Percentiles rank a stretch among this genome's conserved stretches.
phyloP scores from a whole-genome alignment of 2,329 filamentous ascomycete species.

The Neofusicoccum parvum region DNA sequence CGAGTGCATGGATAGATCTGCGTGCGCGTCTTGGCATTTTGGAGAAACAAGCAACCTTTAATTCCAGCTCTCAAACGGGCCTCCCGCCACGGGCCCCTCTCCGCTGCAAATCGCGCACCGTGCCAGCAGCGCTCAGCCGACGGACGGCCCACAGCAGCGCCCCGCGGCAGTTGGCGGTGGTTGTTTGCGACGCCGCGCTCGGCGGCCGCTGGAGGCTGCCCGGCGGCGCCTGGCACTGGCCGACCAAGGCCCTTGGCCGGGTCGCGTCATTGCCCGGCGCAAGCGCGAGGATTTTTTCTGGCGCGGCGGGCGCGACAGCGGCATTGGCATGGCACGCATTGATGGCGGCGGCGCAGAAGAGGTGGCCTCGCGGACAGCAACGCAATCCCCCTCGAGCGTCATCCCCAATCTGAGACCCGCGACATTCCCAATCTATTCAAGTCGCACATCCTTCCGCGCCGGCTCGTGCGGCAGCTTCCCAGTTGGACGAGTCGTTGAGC shows the following conservation, averaged over 20 bases:
- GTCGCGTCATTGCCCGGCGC: too few species aligned
- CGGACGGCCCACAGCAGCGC: not conserved
- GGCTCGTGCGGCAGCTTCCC: constrained; percentile 2
- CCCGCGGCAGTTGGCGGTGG: not conserved
- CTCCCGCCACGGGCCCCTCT: constrained; percentile 7
- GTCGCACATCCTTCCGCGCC: constrained; percentile 13
- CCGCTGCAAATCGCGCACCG: constrained; percentile 14
- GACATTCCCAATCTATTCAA: constrained; percentile 11
- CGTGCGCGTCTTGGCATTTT: constrained; percentile 7
- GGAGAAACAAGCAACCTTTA: constrained; percentile 20
- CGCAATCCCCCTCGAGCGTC: not conserved
- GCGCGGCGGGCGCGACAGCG: constrained; percentile 8
- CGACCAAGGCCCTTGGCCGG: constrained; percentile 4
- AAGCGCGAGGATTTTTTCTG: not conserved
- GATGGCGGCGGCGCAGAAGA: not conserved
- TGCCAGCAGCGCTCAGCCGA: not conserved
- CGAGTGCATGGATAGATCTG: constrained; percentile 4
- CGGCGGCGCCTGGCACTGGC: not conserved
- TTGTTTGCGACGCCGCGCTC: not conserved
- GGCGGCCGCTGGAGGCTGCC: too few species aligned
- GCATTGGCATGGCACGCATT: not conserved
- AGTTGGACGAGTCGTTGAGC: not conserved
- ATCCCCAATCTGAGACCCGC: constrained; percentile 1
- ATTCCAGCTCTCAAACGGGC: constrained; percentile 2
- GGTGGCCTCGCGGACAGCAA: not conserved